phyloP scores from a whole-genome alignment of 1,284 basidiomycete species.

The Fomitopsis betulina region DNA sequence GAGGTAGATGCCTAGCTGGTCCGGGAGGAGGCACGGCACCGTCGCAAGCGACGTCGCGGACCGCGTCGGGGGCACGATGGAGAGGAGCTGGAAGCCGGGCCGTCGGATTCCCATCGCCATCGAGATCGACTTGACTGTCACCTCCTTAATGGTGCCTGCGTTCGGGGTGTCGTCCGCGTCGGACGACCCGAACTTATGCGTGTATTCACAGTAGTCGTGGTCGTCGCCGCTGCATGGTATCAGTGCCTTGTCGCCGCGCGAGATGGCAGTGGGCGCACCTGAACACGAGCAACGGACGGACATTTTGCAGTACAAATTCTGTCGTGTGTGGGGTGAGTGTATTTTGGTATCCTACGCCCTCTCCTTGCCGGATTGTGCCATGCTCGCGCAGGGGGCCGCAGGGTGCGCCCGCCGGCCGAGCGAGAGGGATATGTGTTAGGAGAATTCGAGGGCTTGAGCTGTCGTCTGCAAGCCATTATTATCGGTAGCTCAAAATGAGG shows the following conservation, averaged over 20 bases:
- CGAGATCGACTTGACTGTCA: slow-evolving; percentile 58
- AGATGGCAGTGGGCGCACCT: slow-evolving; percentile 31
- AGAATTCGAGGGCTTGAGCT: slow-evolving; percentile 32
- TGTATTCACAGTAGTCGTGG: slow-evolving; percentile 62
- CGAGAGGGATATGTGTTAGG: slow-evolving; percentile 62
- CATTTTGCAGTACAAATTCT: slow-evolving; percentile 43
- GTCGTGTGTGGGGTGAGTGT: slow-evolving; percentile 47
- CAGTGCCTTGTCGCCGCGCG: background rate
- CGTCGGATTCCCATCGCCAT: slow-evolving; percentile 52
- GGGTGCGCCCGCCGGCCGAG: slow-evolving; percentile 40
- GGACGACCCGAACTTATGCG: slow-evolving; percentile 32
- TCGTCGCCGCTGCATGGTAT: slow-evolving; percentile 48
- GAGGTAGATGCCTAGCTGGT: slow-evolving; percentile 52
- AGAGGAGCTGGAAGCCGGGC: slow-evolving; percentile 64
- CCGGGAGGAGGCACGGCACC: slow-evolving; percentile 50
- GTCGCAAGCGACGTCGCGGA: slow-evolving; percentile 33
- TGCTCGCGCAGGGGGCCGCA: slow-evolving; percentile 56
- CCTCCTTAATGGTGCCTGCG: slow-evolving; percentile 38
- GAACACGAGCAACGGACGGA: slow-evolving; percentile 48
- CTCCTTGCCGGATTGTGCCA: slow-evolving; percentile 46
- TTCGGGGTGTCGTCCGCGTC: background rate
- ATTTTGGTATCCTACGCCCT: slow-evolving; percentile 62
- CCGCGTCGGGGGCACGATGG: slow-evolving; percentile 33
- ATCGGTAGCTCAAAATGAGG: too few relatives aligned
- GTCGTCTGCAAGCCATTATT: slow-evolving; percentile 8